Percentiles rank a stretch among this genome's conserved stretches.
Conservation (phyloP, 352 stramenopile genomes). For the Elongisporangium anandrum region DNA sequence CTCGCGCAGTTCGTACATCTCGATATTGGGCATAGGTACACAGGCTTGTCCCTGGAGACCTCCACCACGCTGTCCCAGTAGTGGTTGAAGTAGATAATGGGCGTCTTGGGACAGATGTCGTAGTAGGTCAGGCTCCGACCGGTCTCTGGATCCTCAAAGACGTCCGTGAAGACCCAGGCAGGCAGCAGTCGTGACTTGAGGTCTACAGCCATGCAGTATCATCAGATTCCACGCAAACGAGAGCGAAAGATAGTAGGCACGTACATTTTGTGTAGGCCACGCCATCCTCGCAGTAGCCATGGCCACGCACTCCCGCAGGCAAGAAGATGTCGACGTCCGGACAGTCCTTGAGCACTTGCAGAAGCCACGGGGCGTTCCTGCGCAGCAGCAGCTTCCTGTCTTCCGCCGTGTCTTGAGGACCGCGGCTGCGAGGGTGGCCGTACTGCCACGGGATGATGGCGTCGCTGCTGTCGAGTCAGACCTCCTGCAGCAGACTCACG, state of each 20-base stretch:
- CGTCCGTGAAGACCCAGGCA: constrained; percentile 32
- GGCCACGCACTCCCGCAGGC: constrained; percentile 31
- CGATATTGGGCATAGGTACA: constrained; percentile 53
- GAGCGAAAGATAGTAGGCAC: constrained; percentile 3
- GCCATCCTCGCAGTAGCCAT: constrained; percentile 70
- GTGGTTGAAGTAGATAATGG: constrained; percentile 57
- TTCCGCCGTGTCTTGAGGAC: constrained; percentile 4
- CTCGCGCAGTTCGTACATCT: constrained; percentile 48
- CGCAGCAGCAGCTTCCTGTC: constrained; percentile 18
- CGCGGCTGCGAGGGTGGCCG: constrained; percentile 8
- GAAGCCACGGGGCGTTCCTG: constrained; percentile 21
- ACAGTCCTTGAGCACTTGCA: constrained; percentile 39
- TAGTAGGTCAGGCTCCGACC: constrained; percentile 34
- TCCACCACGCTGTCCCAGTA: constrained; percentile 28
- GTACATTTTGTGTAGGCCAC: constrained; percentile 62
- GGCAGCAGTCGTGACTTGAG: constrained; percentile 41
- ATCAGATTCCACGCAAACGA: neutral
- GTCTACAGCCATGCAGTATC: constrained; percentile 11
- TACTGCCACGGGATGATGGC: constrained; percentile 26
- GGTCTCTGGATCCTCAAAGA: constrained; percentile 26
- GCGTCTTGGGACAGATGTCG: constrained; percentile 46
- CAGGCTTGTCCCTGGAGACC: constrained; percentile 13
- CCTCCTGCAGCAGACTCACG: constrained; percentile 23
- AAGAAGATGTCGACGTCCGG: constrained; percentile 64
- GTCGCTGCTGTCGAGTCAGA: constrained; percentile 24